Percentiles rank a stretch among this genome's conserved stretches.
Evolutionary conservation across 192 early-diverging fungal genomes (phyloP).

Genomic region (Lunasporangiospora selenospora): DNA sequence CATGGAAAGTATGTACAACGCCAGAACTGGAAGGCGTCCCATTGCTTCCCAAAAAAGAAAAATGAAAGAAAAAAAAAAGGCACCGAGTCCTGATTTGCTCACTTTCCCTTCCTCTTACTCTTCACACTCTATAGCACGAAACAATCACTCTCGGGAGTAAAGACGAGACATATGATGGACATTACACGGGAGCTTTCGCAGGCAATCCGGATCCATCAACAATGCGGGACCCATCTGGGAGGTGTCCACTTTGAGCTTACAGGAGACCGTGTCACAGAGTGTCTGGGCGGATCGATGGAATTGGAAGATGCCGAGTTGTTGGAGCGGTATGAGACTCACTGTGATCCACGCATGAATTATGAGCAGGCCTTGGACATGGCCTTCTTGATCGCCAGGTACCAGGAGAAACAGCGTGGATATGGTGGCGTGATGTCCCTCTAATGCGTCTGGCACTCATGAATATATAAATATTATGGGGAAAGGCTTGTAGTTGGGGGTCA

Average conservation of each 20-base stretch:
- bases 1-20: slow-evolving; percentile 87
- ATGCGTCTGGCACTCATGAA: too few relatives aligned
- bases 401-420: slow-evolving; percentile 60
- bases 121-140: slow-evolving; percentile 68
- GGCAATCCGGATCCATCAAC: slow-evolving; percentile 81
- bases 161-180: slow-evolving; percentile 88
- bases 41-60: too few relatives aligned
- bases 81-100: background rate
- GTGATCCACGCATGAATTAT: slow-evolving; percentile 95
- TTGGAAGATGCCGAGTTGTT: slow-evolving; percentile 80
- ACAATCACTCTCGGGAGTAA: slow-evolving; percentile 75
- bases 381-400: slow-evolving; percentile 91
- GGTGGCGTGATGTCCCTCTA: slow-evolving; percentile 20
- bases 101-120: background rate
- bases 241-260: slow-evolving; percentile 97
- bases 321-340: slow-evolving; percentile 93
- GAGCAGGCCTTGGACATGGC: slow-evolving; percentile 95
- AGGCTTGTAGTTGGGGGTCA: too few relatives aligned
- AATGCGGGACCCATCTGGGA: slow-evolving; percentile 70
- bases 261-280: slow-evolving; percentile 93
- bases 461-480: too few relatives aligned
- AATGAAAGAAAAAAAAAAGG: too few relatives aligned
- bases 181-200: slow-evolving; percentile 87
- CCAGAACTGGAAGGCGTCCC: too few relatives aligned
- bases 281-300: slow-evolving; percentile 94